These are phyloP conservation scores for Musa troglodytarum DNA, from an alignment of 176 grass and related monocot genomes.

Conservation along the genomic window DNA sequence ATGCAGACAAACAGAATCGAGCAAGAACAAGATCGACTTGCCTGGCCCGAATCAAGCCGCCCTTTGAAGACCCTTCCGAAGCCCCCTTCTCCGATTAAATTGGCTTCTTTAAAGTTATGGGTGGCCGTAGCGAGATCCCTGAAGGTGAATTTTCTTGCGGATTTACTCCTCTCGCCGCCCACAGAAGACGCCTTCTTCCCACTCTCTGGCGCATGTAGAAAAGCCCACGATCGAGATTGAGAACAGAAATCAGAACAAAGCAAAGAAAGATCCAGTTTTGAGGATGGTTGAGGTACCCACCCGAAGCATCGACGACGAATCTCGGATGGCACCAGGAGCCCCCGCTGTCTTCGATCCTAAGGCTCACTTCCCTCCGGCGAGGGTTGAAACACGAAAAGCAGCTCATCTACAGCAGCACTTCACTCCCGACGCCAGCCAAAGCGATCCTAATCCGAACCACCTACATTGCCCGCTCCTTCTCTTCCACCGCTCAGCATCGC, in stretches of 20 bases:
- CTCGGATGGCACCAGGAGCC: neutral
- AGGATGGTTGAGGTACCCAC: neutral
- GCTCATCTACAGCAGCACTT: neutral
- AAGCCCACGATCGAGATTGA: neutral
- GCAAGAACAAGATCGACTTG: neutral
- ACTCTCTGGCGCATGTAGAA: neutral
- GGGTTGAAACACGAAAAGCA: conserved; percentile 6
- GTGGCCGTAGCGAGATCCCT: conserved; percentile 8
- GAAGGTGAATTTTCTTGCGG: conserved; percentile 9
- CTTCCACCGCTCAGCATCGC: neutral
- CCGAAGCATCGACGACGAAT: neutral
- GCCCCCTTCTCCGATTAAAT: conserved; percentile 21
- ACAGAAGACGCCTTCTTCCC: neutral
- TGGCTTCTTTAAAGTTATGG: conserved; percentile 7
- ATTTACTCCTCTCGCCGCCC: neutral
- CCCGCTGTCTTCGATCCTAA: conserved; percentile 2
- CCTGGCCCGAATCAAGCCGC: conserved; percentile 2
- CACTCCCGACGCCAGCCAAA: neutral
- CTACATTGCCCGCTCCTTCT: neutral
- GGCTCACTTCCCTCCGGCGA: conserved; percentile 10
- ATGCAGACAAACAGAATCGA: neutral
- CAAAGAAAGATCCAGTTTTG: neutral
- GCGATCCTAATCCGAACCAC: neutral
- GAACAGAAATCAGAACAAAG: neutral
- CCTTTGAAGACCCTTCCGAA: conserved; percentile 23